phyloP scores from a whole-genome alignment of 2,329 filamentous ascomycete genomes.

The Fusarium robinianum region DNA sequence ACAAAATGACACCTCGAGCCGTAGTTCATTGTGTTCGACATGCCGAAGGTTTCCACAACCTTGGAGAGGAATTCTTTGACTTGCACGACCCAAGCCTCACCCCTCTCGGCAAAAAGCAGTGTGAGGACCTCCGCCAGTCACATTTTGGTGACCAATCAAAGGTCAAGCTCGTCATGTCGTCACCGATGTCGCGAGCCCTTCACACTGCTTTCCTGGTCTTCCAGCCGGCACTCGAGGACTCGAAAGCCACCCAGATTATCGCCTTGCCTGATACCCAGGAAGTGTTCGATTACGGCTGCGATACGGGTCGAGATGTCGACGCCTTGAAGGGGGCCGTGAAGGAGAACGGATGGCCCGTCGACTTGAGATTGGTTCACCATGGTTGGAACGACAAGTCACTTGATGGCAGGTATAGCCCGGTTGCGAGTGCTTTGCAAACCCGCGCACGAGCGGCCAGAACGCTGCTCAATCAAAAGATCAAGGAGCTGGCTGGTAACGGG shows the following conservation, averaged over 20 bases:
- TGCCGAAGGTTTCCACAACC: slow-evolving; percentile 26
- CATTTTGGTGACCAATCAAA: slow-evolving; percentile 27
- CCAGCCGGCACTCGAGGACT: slow-evolving; percentile 8
- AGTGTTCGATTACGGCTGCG: slow-evolving; percentile 24
- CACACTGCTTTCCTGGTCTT: slow-evolving; percentile 23
- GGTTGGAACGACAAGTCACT: slow-evolving; percentile 24
- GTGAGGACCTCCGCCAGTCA: slow-evolving; percentile 14
- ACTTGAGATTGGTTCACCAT: slow-evolving; percentile 10
- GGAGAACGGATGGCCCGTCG: slow-evolving; percentile 21
- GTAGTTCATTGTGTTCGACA: slow-evolving; percentile 24
- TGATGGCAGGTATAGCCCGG: slow-evolving; percentile 23
- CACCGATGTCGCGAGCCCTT: slow-evolving; percentile 18
- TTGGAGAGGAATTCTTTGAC: slow-evolving; percentile 26
- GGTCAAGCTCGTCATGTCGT: slow-evolving; percentile 21
- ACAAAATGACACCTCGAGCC: slow-evolving; percentile 15
- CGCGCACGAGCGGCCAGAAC: slow-evolving; percentile 21
- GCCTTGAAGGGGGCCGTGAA: background rate
- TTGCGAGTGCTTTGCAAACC: slow-evolving; percentile 14
- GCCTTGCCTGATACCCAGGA: slow-evolving; percentile 27
- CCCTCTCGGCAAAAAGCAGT: slow-evolving; percentile 24
- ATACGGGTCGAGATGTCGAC: slow-evolving; percentile 12
- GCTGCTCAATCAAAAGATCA: slow-evolving; percentile 16
- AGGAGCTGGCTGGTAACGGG: slow-evolving; percentile 2
- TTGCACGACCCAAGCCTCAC: slow-evolving; percentile 23
- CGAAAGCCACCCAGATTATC: slow-evolving; percentile 7